Conservation (phyloP, 306 rosid genomes). For the Adenanthera pavonina region DNA sequence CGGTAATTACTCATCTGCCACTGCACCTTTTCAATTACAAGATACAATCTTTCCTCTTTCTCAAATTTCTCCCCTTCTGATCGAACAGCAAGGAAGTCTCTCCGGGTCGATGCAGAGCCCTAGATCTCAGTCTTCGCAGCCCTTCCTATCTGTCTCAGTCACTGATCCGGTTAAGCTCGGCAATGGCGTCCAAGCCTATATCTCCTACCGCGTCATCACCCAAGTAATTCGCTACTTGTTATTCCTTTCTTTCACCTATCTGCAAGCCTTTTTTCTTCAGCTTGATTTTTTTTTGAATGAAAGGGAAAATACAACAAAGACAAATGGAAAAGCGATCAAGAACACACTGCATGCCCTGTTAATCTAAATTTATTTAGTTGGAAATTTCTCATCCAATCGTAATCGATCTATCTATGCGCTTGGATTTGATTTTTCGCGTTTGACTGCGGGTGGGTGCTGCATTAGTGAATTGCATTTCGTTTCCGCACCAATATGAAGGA, state of each 20-base stretch:
- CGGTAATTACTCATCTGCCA: conserved; percentile 26
- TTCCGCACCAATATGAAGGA: neutral
- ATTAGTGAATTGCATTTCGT: neutral
- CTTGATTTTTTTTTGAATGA: neutral
- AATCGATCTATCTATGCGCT: neutral
- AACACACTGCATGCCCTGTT: too few species aligned
- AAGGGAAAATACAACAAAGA: too few species aligned
- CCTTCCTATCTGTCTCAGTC: conserved; percentile 80
- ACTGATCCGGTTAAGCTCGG: conserved; percentile 98
- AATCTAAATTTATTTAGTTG: neutral
- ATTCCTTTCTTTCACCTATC: neutral
- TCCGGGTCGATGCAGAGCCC: conserved; percentile 85
- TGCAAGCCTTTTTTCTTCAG: neutral
- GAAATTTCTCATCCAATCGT: conserved; percentile 18
- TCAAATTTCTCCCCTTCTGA: conserved; percentile 24
- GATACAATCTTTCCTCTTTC: neutral
- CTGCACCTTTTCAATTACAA: neutral
- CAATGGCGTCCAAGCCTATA: conserved; percentile 96
- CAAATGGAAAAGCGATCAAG: too few species aligned
- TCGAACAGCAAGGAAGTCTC: conserved; percentile 77
- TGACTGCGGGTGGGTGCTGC: neutral
- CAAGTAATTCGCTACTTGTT: conserved; percentile 50
- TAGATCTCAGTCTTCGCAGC: conserved; percentile 92
- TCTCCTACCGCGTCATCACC: conserved; percentile 94
- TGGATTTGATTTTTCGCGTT: conserved; percentile 18